These are phyloP conservation scores for Serendipita indica DNA, from an alignment of 768 basidiomycete genomes.

Conservation along the genomic window DNA sequence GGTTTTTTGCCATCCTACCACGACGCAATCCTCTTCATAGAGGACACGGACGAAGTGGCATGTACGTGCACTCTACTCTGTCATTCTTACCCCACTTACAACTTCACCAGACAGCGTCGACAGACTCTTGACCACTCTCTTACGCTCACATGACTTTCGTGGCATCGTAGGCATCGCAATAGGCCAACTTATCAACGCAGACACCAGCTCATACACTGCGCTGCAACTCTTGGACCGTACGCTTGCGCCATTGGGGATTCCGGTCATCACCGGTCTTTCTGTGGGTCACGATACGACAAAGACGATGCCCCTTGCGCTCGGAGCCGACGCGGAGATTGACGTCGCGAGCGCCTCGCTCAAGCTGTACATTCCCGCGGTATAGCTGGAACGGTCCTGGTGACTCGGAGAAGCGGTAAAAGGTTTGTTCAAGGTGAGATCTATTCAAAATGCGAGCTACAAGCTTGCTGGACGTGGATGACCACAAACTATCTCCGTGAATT, in stretches of 20 bases:
- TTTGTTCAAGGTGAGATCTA: too few relatives aligned
- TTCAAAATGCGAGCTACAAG: too few relatives aligned
- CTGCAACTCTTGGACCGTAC: not conserved
- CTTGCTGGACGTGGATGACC: too few relatives aligned
- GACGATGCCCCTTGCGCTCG: not conserved
- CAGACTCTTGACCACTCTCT: not conserved
- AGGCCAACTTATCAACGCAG: not conserved
- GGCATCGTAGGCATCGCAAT: not conserved
- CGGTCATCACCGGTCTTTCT: not conserved
- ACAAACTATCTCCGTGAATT: too few relatives aligned
- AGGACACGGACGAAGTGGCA: not conserved
- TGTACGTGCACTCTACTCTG: not conserved
- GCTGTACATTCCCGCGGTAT: not conserved
- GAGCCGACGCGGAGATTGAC: not conserved
- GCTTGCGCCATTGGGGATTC: not conserved
- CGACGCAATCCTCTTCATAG: not conserved
- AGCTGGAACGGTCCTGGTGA: not conserved
- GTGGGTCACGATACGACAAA: not conserved
- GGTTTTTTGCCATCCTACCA: not conserved
- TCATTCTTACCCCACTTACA: not conserved
- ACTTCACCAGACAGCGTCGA: not conserved
- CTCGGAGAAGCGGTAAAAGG: too few relatives aligned
- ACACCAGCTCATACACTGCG: not conserved
- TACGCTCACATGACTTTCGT: not conserved
- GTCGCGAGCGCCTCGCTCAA: not conserved